Evolutionary conservation across 768 basidiomycete species (phyloP).

Genomic region (Termitomyces heimii): DNA sequence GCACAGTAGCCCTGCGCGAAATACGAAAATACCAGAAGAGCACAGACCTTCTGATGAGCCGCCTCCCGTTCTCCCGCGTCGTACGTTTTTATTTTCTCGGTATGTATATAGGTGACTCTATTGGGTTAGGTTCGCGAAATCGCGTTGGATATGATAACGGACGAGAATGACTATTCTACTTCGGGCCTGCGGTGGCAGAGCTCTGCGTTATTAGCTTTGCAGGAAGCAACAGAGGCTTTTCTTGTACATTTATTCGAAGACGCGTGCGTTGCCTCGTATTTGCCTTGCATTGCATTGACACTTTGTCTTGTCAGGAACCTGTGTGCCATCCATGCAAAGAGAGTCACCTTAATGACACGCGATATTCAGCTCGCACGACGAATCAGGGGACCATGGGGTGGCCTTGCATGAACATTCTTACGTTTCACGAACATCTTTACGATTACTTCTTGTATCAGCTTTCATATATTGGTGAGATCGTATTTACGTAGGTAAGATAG

Average conservation of each 20-base stretch:
- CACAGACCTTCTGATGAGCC: slow-evolving; percentile 82
- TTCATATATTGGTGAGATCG: slow-evolving; percentile 1
- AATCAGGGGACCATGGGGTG: slow-evolving; percentile 88
- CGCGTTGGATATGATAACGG: slow-evolving; percentile 83
- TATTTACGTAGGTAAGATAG: slow-evolving; percentile 8
- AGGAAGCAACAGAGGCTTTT: slow-evolving; percentile 95
- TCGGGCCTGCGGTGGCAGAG: slow-evolving; percentile 87
- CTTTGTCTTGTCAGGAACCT: slow-evolving; percentile 58
- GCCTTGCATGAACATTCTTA: slow-evolving; percentile 42
- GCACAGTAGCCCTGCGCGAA: slow-evolving; percentile 85
- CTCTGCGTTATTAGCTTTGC: slow-evolving; percentile 87
- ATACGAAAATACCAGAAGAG: slow-evolving; percentile 94
- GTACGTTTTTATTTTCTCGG: slow-evolving; percentile 39
- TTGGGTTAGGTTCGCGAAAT: slow-evolving; percentile 87
- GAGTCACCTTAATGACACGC: slow-evolving; percentile 95
- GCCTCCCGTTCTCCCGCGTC: slow-evolving; percentile 88
- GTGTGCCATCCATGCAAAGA: slow-evolving; percentile 96
- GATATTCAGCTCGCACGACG: slow-evolving; percentile 96
- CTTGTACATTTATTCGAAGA: slow-evolving; percentile 97
- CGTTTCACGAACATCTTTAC: slow-evolving; percentile 3
- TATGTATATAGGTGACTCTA: background rate
- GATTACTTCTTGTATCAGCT: slow-evolving; percentile 15
- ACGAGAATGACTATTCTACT: slow-evolving; percentile 55
- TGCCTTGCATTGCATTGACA: no score
- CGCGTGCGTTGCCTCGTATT: slow-evolving; percentile 66